Evolutionary conservation across 2,329 filamentous ascomycete genomes (phyloP).

Genomic region (Cyclaneusma minus): DNA sequence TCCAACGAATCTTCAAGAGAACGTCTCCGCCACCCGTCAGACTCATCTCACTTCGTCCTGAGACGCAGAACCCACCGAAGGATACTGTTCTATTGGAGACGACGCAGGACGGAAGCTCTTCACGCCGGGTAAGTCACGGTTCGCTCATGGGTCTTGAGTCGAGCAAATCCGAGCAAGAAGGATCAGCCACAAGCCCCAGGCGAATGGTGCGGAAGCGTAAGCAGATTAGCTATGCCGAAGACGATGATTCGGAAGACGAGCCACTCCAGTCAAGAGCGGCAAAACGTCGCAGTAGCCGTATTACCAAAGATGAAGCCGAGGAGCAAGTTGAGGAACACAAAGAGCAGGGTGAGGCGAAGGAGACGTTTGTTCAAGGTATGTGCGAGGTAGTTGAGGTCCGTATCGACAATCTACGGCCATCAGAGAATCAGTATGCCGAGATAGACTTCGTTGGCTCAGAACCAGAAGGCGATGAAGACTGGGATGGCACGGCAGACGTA

Average conservation of each 20-base stretch:
- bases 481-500: slow-evolving; percentile 20
- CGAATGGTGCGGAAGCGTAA: slow-evolving; percentile 8
- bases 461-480: slow-evolving; percentile 37
- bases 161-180: too few species aligned
- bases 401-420: slow-evolving; percentile 62
- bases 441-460: slow-evolving; percentile 52
- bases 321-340: slow-evolving; percentile 11
- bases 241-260: slow-evolving; percentile 7
- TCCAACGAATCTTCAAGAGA: slow-evolving; percentile 52
- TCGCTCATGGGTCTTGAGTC: too few species aligned
- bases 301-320: slow-evolving; percentile 9
- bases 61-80: background rate
- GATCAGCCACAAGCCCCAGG: slow-evolving; percentile 8
- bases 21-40: slow-evolving; percentile 20
- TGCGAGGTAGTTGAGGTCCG: slow-evolving; percentile 56
- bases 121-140: too few species aligned
- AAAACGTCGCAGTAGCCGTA: background rate
- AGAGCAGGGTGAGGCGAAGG: slow-evolving; percentile 20
- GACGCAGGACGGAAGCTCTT: too few species aligned
- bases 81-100: too few species aligned
- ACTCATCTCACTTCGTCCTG: background rate
- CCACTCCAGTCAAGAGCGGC: slow-evolving; percentile 1
- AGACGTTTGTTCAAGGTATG: slow-evolving; percentile 43
- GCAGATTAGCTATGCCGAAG: background rate
- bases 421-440: slow-evolving; percentile 53